These are phyloP conservation scores for Gnetum montanum DNA, from an alignment of 75 land plant species.

Conservation along the genomic window DNA sequence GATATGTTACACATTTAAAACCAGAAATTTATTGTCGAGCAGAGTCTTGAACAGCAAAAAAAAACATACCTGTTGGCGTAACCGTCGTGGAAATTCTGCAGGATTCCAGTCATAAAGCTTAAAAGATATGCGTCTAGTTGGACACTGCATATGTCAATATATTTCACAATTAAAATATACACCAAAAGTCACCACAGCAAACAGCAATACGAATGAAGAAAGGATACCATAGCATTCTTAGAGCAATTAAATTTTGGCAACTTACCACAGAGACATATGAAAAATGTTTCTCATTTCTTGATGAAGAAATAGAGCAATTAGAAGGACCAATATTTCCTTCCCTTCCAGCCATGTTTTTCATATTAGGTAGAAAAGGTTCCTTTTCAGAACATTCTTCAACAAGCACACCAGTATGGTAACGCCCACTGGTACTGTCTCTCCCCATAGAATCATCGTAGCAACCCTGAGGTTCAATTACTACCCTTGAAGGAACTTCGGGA, in stretches of 20 bases:
- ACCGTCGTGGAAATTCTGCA: conserved; percentile 93
- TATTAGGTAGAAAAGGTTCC: background rate
- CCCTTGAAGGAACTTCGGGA: background rate
- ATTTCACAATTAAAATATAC: too few relatives aligned
- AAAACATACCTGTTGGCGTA: conserved; percentile 78
- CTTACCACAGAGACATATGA: conserved; percentile 47
- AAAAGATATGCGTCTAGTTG: conserved; percentile 94
- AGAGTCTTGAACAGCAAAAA: conserved; percentile 4
- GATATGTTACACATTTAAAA: background rate
- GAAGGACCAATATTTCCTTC: conserved; percentile 23
- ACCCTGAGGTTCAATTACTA: background rate
- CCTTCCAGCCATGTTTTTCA: conserved; percentile 3
- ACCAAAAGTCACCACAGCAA: background rate
- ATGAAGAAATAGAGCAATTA: conserved; percentile 17
- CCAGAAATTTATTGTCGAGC: conserved; percentile 13
- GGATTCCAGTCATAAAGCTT: conserved; percentile 99
- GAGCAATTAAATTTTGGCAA: background rate
- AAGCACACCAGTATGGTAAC: background rate
- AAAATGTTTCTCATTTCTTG: conserved; percentile 30
- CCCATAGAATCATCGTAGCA: background rate
- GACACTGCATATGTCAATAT: conserved; percentile 59
- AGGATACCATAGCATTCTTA: background rate
- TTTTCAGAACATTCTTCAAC: background rate
- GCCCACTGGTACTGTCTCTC: conserved; percentile 1
- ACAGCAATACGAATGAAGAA: background rate